Evolutionary conservation across 139 green algal genomes (phyloP).

Genomic region (Parachlorella kessleri): DNA sequence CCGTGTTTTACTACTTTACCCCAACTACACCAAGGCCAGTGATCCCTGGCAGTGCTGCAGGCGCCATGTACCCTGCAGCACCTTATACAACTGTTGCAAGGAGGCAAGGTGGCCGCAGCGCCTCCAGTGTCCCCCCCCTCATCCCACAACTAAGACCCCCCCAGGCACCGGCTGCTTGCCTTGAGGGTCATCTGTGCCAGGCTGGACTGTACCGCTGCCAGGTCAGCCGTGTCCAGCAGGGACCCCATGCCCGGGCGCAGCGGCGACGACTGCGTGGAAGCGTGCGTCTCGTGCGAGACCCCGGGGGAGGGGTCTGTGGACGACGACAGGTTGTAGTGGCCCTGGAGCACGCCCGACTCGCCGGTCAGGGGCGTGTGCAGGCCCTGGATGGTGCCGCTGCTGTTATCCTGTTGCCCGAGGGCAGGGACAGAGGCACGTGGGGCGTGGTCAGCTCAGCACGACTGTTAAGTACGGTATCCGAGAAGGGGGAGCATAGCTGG

Average conservation of each 20-base stretch:
- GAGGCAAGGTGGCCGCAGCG: too few species aligned
- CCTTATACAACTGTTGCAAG: not conserved
- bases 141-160: too few species aligned
- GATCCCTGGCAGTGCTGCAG: too few species aligned
- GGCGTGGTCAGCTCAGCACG: too few species aligned
- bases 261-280: constrained; percentile 23
- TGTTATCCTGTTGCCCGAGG: constrained; percentile 7
- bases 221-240: constrained; percentile 19
- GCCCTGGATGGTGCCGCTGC: constrained; percentile 32
- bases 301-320: constrained; percentile 24
- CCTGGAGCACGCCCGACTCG: constrained; percentile 14
- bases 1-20: too few species aligned
- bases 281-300: not conserved
- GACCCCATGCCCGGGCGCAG: constrained; percentile 24
- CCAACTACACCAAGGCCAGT: too few species aligned
- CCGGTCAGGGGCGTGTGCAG: constrained; percentile 28
- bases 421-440: too few species aligned
- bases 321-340: constrained; percentile 15
- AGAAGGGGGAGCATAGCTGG: too few species aligned
- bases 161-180: too few species aligned
- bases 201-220: constrained; percentile 52
- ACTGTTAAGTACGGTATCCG: too few species aligned
- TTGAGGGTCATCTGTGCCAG: constrained; percentile 45
- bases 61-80: too few species aligned
- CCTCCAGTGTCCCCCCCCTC: too few species aligned